Conservation (phyloP, 129 eudicot genomes). For the Artemisia annua region DNA sequence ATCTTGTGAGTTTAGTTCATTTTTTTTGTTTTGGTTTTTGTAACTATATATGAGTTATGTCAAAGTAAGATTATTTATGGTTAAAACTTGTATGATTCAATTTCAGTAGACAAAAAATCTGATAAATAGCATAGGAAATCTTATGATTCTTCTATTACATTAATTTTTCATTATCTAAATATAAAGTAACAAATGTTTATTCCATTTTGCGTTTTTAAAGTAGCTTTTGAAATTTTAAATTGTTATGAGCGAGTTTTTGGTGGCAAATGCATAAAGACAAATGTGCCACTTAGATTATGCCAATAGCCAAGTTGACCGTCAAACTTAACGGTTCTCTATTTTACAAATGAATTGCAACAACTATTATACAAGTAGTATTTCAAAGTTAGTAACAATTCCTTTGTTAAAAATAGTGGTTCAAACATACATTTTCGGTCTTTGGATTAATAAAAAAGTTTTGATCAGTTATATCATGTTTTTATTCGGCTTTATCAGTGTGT, state of each 20-base stretch:
- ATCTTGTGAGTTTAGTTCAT: not conserved
- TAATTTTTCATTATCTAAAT: not conserved
- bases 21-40: not conserved
- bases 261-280: slow-evolving; percentile 24
- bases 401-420: not conserved
- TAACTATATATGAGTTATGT: not conserved
- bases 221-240: not conserved
- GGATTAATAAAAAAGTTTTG: too few relatives aligned
- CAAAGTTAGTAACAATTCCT: not conserved
- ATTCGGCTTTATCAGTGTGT: too few relatives aligned
- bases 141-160: not conserved
- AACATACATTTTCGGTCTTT: too few relatives aligned
- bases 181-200: slow-evolving; percentile 1
- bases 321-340: not conserved
- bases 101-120: not conserved
- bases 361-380: too few relatives aligned
- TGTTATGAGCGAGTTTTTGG: not conserved
- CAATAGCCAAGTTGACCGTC: slow-evolving; percentile 24
- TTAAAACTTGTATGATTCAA: not conserved
- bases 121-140: too few relatives aligned
- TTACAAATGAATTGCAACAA: too few relatives aligned
- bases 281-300: slow-evolving; percentile 8
- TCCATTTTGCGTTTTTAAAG: not conserved
- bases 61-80: not conserved
- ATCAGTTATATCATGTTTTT: too few relatives aligned